These are phyloP conservation scores for Chenopodium berlandieri DNA, from an alignment of 148 eudicot genomes.

Conservation along the genomic window DNA sequence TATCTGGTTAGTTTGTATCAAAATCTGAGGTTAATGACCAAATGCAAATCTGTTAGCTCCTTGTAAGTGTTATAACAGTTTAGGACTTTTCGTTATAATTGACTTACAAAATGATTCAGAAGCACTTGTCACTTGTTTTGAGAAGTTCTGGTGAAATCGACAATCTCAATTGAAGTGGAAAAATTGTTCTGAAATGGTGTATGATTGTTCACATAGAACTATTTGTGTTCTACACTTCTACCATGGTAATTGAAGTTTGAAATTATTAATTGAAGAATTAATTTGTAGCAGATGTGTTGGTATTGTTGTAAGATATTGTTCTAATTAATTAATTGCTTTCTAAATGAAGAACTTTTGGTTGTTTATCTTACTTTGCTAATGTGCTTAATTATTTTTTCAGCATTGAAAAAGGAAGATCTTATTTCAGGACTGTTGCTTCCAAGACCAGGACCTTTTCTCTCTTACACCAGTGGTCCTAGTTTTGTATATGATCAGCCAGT, in stretches of 20 bases:
- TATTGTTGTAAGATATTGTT: not conserved
- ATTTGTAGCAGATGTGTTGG: not conserved
- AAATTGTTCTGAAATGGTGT: not conserved
- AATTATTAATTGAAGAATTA: too few species aligned
- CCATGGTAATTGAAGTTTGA: too few species aligned
- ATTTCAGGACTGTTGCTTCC: slow-evolving; percentile 68
- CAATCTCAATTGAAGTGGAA: too few species aligned
- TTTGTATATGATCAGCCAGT: slow-evolving; percentile 34
- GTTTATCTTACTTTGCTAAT: not conserved
- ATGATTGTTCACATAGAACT: not conserved
- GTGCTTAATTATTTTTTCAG: slow-evolving; percentile 34
- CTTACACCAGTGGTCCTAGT: slow-evolving; percentile 32
- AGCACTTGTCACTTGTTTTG: not conserved
- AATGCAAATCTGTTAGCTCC: not conserved
- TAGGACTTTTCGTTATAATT: too few species aligned
- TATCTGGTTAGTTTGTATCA: not conserved
- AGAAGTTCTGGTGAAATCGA: not conserved
- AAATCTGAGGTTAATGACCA: not conserved
- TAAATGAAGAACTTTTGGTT: not conserved
- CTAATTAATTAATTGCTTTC: not conserved
- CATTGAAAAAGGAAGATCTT: slow-evolving; percentile 66
- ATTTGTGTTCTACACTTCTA: not conserved
- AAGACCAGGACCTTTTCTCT: slow-evolving; percentile 37
- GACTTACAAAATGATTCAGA: too few species aligned
- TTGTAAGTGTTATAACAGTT: too few species aligned